Evolutionary conservation across 2,329 filamentous ascomycete species (phyloP).

Genomic region (Aspergillus brasiliensis): DNA sequence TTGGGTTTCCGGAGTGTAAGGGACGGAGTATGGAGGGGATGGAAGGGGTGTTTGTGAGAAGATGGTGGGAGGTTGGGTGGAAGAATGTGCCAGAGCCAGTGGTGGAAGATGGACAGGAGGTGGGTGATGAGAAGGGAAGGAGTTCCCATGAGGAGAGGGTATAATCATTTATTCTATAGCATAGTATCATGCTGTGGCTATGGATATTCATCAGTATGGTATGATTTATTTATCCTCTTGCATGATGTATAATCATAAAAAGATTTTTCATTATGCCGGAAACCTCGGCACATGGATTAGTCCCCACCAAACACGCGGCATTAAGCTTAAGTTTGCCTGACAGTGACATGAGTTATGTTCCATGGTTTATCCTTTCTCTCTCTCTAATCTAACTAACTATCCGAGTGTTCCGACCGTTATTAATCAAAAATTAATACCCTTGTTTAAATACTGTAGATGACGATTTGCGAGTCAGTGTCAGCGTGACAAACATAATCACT

Average conservation of each 20-base stretch:
- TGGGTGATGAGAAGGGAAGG: background rate
- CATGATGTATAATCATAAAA: background rate
- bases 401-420: background rate
- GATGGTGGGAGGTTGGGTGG: background rate
- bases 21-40: slow-evolving; percentile 20
- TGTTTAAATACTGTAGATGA: background rate
- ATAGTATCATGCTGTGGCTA: too few relatives aligned
- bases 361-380: background rate
- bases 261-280: background rate
- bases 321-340: background rate
- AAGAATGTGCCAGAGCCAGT: background rate
- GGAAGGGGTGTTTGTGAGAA: background rate
- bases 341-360: background rate
- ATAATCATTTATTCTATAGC: background rate
- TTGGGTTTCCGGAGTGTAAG: slow-evolving; percentile 23
- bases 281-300: background rate
- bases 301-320: background rate
- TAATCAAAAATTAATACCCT: slow-evolving; percentile 3
- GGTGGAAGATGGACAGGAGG: background rate
- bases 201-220: too few relatives aligned
- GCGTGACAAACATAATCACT: too few relatives aligned
- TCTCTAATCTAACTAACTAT: too few relatives aligned
- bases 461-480: background rate
- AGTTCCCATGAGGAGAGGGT: background rate
- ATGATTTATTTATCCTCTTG: too few relatives aligned